These are phyloP conservation scores for Tolypocladium cylindrosporum DNA, from an alignment of 2,329 filamentous ascomycete species.

Conservation along the genomic window DNA sequence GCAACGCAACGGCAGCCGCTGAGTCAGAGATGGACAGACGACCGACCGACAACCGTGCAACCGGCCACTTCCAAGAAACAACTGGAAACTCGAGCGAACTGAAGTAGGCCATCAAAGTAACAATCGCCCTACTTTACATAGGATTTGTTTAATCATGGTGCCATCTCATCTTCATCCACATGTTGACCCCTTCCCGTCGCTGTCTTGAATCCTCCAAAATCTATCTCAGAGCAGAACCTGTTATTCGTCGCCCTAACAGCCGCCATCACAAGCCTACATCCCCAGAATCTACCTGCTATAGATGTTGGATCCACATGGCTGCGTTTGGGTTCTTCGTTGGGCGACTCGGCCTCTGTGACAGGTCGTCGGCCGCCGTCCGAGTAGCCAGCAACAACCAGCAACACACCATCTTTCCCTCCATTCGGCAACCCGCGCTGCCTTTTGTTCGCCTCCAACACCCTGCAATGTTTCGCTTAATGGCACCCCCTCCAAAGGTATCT, in stretches of 20 bases:
- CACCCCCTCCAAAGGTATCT: neutral
- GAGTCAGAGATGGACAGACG: too few species aligned
- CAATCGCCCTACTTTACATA: neutral
- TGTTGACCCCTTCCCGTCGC: neutral
- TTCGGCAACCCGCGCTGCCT: neutral
- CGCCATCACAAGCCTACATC: neutral
- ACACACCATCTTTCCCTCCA: neutral
- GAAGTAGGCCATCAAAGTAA: neutral
- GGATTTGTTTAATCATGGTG: neutral
- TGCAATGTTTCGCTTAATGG: constrained; percentile 1
- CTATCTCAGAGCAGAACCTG: neutral
- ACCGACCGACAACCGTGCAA: too few species aligned
- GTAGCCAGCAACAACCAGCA: neutral
- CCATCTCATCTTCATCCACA: neutral
- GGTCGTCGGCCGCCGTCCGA: neutral
- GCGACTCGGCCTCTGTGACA: neutral
- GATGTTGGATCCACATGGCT: neutral
- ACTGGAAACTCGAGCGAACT: neutral
- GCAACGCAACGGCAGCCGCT: neutral
- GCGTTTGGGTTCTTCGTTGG: neutral
- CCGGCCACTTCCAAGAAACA: neutral
- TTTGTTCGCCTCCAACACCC: neutral
- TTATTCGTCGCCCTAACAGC: neutral
- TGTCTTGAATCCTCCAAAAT: neutral
- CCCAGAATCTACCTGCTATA: neutral